Base-by-base conservation (phyloP, 345 rosid genomes). In the Geranium rotundifolium region DNA sequence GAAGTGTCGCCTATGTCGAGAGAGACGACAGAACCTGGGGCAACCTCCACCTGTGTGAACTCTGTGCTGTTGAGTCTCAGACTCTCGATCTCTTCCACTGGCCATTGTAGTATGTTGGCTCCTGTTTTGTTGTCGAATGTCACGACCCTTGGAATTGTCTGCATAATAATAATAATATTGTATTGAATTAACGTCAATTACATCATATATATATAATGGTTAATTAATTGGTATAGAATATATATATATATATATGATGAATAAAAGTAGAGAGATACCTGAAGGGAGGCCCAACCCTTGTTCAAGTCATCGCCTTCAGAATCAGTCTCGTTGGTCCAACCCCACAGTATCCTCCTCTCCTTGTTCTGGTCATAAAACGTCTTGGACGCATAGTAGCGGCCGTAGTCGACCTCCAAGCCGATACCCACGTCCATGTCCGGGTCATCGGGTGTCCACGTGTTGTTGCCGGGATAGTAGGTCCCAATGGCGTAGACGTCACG, bases 241-340 rank as follows among this genome's bases (percentile, higher is more conserved):
- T n/a, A n/a, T n/a, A n/a, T n/a, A n/a, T n/a, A n/a, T n/a, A n/a
- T n/a, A n/a, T n/a, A n/a, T n/a, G 27, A 23, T 23, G 27, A 23
- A 23, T 23, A 23, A 2, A 23, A 23, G 2, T 23, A 23, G 27
- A 23, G 27, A 1, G 27, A n/a, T 23, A 23, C 27, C 27, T 23
- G 97, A 65, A 93, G 67, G 2, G 96, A 90, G 30, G 99, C 89
- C 99, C 99, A 93, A 0, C 99, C 99, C 67, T 93, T 93, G 23
- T 68, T 60, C 54, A 93, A 70, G 70, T 93, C 89, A 75, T 80
- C 83, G 19, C 39, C 52, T 63, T 79, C 92, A 0, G 90, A 78
- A 29, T 93, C 99, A 29, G 97, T 87, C 71, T 93, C 99, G 65
- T 89, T 87, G 49, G 86, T 84, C 99, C 99, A 90, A 50, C 99